Evolutionary conservation across 1,139 yeast species (phyloP).

Genomic region (Candida glucosophila): DNA sequence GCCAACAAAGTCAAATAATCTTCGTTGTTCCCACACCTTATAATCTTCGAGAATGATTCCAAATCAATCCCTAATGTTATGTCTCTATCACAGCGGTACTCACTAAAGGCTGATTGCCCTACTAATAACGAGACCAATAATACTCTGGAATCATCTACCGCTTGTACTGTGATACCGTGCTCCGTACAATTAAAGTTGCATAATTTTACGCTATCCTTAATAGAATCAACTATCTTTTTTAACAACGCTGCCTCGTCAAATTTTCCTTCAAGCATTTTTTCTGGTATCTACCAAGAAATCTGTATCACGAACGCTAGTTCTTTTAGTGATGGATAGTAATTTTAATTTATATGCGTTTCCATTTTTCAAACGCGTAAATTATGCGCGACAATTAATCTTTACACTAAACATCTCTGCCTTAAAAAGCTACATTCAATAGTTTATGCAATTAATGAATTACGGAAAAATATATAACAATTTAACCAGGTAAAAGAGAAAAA

Average conservation of each 20-base stretch:
- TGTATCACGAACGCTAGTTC: too few species aligned
- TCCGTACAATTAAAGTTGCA: slow-evolving; percentile 96
- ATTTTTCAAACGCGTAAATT: too few species aligned
- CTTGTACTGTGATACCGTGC: slow-evolving; percentile 92
- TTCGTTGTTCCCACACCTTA: slow-evolving; percentile 85
- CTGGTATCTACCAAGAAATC: too few species aligned
- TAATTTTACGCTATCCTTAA: slow-evolving; percentile 85
- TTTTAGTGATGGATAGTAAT: too few species aligned
- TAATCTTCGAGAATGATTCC: slow-evolving; percentile 75
- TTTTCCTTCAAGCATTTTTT: slow-evolving; percentile 90
- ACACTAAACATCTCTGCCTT: too few species aligned
- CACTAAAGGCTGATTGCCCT: slow-evolving; percentile 85
- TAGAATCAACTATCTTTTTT: slow-evolving; percentile 86
- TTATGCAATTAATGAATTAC: too few species aligned
- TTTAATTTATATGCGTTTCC: too few species aligned
- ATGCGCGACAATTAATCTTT: too few species aligned
- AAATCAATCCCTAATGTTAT: slow-evolving; percentile 88
- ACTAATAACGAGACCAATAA: slow-evolving; percentile 81
- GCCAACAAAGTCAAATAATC: slow-evolving; percentile 86
- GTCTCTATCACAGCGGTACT: slow-evolving; percentile 93
- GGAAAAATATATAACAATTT: too few species aligned
- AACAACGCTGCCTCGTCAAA: slow-evolving; percentile 87
- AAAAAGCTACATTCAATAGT: too few species aligned
- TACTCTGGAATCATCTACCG: slow-evolving; percentile 96
- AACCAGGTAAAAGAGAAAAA: too few species aligned